Evolutionary conservation across 345 rosid species (phyloP).

Genomic region (Brassica juncea): DNA sequence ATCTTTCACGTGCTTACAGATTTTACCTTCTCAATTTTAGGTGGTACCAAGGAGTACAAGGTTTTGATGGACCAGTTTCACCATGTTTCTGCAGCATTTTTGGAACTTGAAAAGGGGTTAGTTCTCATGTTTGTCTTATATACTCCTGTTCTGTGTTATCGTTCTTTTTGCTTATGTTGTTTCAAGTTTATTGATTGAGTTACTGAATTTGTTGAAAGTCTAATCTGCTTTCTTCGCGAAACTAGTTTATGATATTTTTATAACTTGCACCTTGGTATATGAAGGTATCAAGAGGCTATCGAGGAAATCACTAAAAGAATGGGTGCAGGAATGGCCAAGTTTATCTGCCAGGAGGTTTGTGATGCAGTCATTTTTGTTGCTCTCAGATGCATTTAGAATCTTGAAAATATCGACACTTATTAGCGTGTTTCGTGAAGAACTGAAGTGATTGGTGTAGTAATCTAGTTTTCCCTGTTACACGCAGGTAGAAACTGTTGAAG

Average conservation of each 20-base stretch:
- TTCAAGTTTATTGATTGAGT: neutral
- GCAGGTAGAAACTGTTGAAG: conserved; percentile 89
- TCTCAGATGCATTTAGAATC: conserved; percentile 13
- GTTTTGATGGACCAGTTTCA: conserved; percentile 94
- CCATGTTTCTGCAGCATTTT: conserved; percentile 76
- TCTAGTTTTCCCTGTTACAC: conserved; percentile 20
- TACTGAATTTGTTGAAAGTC: neutral
- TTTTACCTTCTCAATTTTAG: conserved; percentile 41
- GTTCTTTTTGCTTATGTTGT: neutral
- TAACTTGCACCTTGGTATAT: conserved; percentile 19
- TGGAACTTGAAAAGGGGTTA: conserved; percentile 80
- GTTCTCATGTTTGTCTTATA: conserved; percentile 16
- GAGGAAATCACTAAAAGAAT: conserved; percentile 77
- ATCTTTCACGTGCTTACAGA: conserved; percentile 1
- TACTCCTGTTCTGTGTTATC: neutral
- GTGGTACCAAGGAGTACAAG: conserved; percentile 83
- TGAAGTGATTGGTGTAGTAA: conserved; percentile 17
- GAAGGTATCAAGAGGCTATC: conserved; percentile 81
- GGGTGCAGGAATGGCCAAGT: conserved; percentile 99
- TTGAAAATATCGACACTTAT: neutral
- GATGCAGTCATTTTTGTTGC: neutral
- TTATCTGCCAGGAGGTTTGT: conserved; percentile 87
- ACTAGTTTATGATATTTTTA: neutral
- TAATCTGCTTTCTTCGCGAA: conserved; percentile 10
- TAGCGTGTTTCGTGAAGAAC: conserved; percentile 1